phyloP scores from a whole-genome alignment of 73 alveolate species.

The Symbiodinium natans region DNA sequence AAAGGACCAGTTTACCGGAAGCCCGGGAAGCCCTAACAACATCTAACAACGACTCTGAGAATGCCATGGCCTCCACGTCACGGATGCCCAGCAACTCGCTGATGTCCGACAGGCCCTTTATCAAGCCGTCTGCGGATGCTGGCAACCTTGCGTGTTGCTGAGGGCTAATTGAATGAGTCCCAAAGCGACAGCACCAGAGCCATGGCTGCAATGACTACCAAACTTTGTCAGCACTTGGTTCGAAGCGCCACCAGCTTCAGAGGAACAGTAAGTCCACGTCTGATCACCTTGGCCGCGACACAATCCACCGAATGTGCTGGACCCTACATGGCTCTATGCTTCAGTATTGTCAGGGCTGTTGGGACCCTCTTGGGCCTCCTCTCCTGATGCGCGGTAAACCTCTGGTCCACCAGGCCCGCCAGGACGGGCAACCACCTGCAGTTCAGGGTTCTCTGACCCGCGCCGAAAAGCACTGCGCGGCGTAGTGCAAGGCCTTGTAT shows the following conservation, averaged over 20 bases:
- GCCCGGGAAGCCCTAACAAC: no score
- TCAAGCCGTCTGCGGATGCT: conserved; percentile 37
- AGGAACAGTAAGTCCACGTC: conserved; percentile 62
- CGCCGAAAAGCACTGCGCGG: no score
- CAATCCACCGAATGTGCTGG: background rate
- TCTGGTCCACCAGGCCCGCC: conserved; percentile 91
- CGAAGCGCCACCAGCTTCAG: conserved; percentile 71
- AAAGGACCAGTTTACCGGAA: no score
- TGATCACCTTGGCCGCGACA: background rate
- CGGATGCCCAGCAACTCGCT: conserved; percentile 40
- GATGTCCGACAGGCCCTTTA: conserved; percentile 50
- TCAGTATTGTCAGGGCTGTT: background rate
- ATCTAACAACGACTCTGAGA: no score
- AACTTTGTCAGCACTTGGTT: background rate
- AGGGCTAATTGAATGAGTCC: background rate
- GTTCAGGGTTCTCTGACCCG: background rate
- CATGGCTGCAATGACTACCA: no score
- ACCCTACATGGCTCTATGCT: background rate
- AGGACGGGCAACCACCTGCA: conserved; percentile 66
- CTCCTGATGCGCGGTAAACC: conserved; percentile 22
- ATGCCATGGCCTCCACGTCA: conserved; percentile 63
- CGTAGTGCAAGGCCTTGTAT: conserved; percentile 47
- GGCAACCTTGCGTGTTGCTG: conserved; percentile 12
- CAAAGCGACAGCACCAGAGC: no score
- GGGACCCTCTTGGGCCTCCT: background rate